Percentiles rank a stretch among this genome's conserved stretches.
phyloP scores from a whole-genome alignment of 2,329 filamentous ascomycete genomes.

The Plectosphaerella sp. region DNA sequence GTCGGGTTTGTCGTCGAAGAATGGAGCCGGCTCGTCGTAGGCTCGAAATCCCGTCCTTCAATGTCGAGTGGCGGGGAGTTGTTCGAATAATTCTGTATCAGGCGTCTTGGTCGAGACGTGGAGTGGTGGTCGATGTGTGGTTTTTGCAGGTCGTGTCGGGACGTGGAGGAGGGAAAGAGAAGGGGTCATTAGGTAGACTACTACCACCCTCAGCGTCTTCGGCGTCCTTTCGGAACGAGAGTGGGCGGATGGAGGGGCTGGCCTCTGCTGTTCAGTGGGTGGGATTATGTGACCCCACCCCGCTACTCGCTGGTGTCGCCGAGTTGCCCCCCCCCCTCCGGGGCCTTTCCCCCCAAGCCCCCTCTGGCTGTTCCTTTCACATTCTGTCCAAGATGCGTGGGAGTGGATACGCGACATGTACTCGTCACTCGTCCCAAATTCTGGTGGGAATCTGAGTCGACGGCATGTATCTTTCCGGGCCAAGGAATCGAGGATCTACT shows the following conservation, averaged over 20 bases:
- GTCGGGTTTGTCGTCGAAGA: slow-evolving; percentile 75
- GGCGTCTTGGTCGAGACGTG: not conserved
- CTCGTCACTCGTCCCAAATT: too few species aligned
- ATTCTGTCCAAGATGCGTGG: too few species aligned
- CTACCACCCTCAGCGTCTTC: not conserved
- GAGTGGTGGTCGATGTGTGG: not conserved
- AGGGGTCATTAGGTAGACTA: not conserved
- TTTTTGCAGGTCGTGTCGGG: not conserved
- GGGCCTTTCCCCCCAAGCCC: too few species aligned
- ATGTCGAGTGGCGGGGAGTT: slow-evolving; percentile 50
- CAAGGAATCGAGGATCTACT: too few species aligned
- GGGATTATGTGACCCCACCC: not conserved
- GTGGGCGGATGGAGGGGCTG: not conserved
- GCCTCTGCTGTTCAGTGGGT: not conserved
- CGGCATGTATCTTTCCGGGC: too few species aligned
- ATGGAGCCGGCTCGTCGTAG: slow-evolving; percentile 84
- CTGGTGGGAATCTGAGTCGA: too few species aligned
- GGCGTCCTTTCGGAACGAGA: not conserved
- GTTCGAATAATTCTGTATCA: not conserved
- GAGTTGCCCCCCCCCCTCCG: too few species aligned
- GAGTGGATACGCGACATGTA: too few species aligned
- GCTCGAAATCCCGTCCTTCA: slow-evolving; percentile 62
- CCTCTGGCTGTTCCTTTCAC: too few species aligned
- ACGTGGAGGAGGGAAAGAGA: not conserved
- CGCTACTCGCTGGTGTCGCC: too few species aligned